Percentiles rank a stretch among this genome's conserved stretches.
Conservation (phyloP, 2,329 filamentous ascomycete species). For the Pseudocercospora pini-densiflorae region DNA sequence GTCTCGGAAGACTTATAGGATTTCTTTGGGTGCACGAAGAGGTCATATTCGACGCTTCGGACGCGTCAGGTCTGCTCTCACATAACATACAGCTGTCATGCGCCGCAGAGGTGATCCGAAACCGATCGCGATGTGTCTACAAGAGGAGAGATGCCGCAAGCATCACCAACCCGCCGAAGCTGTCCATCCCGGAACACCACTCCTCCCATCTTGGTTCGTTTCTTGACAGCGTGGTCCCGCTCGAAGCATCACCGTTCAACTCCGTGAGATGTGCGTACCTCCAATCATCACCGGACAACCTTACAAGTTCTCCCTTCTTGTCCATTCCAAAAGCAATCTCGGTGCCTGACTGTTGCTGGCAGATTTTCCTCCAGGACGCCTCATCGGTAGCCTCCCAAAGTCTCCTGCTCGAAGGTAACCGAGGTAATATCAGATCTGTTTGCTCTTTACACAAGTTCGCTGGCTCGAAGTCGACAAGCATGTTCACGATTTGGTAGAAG, state of each 20-base stretch:
- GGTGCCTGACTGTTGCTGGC: not conserved
- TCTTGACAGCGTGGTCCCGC: slow-evolving; percentile 26
- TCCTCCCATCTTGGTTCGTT: slow-evolving; percentile 46
- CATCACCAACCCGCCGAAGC: slow-evolving; percentile 51
- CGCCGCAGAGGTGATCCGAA: too few relatives aligned
- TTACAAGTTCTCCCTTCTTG: slow-evolving; percentile 10
- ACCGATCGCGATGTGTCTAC: not conserved
- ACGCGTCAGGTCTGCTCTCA: too few relatives aligned
- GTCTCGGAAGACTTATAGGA: too few relatives aligned
- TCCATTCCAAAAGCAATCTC: slow-evolving; percentile 8
- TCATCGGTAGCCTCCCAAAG: slow-evolving; percentile 51
- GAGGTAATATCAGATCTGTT: slow-evolving; percentile 46
- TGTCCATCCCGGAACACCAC: slow-evolving; percentile 54
- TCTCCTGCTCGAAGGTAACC: slow-evolving; percentile 48
- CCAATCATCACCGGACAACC: not conserved
- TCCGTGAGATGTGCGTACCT: not conserved
- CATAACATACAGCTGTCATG: too few relatives aligned
- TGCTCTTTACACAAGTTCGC: slow-evolving; percentile 44
- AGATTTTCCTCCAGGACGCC: slow-evolving; percentile 33
- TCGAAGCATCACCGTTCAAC: not conserved
- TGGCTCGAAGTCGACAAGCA: slow-evolving; percentile 51
- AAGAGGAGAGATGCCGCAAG: slow-evolving; percentile 43
- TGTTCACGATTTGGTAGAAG: slow-evolving; percentile 48
- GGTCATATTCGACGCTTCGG: too few relatives aligned
- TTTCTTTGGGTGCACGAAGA: too few relatives aligned